Conservation (phyloP, 2,329 filamentous ascomycete genomes). For the Herpomyces periplanetae region DNA sequence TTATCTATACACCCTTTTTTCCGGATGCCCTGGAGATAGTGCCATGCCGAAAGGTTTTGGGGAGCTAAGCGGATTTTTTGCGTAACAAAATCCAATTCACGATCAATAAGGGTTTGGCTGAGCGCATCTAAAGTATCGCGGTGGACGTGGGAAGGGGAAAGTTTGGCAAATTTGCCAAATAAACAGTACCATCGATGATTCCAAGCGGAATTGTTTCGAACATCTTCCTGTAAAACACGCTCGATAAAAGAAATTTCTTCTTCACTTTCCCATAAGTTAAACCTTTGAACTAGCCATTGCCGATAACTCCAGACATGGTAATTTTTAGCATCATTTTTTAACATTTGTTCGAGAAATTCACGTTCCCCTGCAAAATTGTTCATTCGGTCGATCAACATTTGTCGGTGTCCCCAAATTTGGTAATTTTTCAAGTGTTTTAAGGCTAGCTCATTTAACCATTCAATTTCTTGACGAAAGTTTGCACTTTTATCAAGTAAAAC, state of each 20-base stretch:
- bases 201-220: constrained; percentile 91
- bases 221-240: constrained; percentile 29
- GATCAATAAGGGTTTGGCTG: too few relatives aligned
- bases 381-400: constrained; percentile 16
- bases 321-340: constrained; percentile 63
- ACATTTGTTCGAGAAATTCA: constrained; percentile 37
- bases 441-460: constrained; percentile 52
- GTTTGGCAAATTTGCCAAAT: too few relatives aligned
- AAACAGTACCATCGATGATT: constrained; percentile 84
- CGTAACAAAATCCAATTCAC: too few relatives aligned
- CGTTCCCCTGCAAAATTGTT: constrained; percentile 23
- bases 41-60: constrained; percentile 82
- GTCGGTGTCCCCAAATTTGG: constrained; percentile 52
- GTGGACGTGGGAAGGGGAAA: too few relatives aligned
- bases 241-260: constrained; percentile 31
- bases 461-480: constrained; percentile 26
- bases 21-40: constrained; percentile 42
- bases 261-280: constrained; percentile 13
- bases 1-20: constrained; percentile 19
- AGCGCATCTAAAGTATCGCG: too few relatives aligned
- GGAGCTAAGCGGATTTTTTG: constrained; percentile 35
- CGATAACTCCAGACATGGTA: constrained; percentile 96
- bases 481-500: constrained; percentile 26
- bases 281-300: constrained; percentile 28
- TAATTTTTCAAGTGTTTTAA: constrained; percentile 78